Conservation (phyloP, 129 eudicot species). For the Helianthus tuberosus region DNA sequence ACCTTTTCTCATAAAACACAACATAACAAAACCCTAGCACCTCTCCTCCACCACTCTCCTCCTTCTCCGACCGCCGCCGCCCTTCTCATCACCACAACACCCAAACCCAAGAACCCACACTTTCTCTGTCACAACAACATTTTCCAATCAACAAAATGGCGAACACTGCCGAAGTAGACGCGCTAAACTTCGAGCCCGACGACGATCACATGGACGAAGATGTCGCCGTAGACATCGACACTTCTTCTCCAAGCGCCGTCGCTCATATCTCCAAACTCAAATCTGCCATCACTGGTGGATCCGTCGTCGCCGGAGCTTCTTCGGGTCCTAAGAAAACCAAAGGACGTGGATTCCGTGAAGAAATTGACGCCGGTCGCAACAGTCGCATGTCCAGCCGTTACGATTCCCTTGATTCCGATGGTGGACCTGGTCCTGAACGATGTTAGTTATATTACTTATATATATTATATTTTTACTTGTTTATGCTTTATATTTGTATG, state of each 20-base stretch:
- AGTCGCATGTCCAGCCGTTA: conserved; percentile 75
- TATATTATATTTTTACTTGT: neutral
- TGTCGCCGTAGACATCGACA: conserved; percentile 48
- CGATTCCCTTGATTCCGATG: conserved; percentile 84
- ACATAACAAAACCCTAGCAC: too few species aligned
- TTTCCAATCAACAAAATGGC: conserved; percentile 52
- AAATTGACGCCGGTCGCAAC: conserved; percentile 61
- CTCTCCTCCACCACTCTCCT: too few species aligned
- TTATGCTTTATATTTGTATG: neutral
- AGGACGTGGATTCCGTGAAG: conserved; percentile 96
- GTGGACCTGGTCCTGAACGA: conserved; percentile 96
- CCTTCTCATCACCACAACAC: neutral
- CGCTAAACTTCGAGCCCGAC: conserved; percentile 93
- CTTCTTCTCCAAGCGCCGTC: conserved; percentile 54
- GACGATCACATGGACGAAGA: conserved; percentile 99
- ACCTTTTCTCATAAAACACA: too few species aligned
- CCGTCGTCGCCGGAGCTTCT: conserved; percentile 35
- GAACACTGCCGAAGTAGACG: conserved; percentile 76
- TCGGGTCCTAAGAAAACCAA: conserved; percentile 64
- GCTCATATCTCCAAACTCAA: conserved; percentile 59
- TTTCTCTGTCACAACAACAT: neutral
- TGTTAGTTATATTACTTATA: conserved; percentile 50
- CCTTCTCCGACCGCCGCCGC: too few species aligned
- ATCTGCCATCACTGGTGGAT: conserved; percentile 89
- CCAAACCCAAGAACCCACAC: neutral